phyloP scores from a whole-genome alignment of 2,329 filamentous ascomycete species.

The Talaromyces marneffei region DNA sequence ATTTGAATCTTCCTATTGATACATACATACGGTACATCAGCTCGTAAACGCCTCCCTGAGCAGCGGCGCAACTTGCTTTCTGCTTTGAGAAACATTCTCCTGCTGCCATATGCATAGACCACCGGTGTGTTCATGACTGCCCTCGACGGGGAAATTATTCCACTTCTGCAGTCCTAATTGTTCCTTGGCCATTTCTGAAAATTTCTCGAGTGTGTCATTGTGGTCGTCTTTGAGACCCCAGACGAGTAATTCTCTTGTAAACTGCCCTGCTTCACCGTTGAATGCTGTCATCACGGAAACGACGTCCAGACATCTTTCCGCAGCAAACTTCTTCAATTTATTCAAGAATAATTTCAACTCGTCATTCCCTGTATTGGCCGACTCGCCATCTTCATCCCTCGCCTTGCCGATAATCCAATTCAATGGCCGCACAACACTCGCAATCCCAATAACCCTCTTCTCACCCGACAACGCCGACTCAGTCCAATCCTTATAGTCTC shows the following conservation, averaged over 20 bases:
- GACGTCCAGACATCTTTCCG: constrained; percentile 44
- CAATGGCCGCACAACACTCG: constrained; percentile 53
- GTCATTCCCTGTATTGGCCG: background rate
- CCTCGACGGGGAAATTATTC: constrained; percentile 8
- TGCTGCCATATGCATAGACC: constrained; percentile 49
- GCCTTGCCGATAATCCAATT: constrained; percentile 50
- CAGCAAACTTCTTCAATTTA: constrained; percentile 42
- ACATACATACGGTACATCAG: background rate
- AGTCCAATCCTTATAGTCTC: constrained; percentile 61
- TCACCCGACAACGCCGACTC: constrained; percentile 24
- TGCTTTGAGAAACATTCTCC: constrained; percentile 51
- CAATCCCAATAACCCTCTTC: constrained; percentile 49
- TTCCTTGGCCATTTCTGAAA: constrained; percentile 38
- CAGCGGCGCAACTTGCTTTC: constrained; percentile 59
- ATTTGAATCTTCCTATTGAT: background rate
- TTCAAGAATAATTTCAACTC: constrained; percentile 34
- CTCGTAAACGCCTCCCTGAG: constrained; percentile 41
- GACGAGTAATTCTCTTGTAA: constrained; percentile 50
- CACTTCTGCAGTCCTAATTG: constrained; percentile 39
- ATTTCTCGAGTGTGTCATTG: constrained; percentile 39
- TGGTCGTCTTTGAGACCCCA: constrained; percentile 39
- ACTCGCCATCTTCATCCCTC: background rate
- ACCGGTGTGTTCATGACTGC: constrained; percentile 14
- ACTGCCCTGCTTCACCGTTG: constrained; percentile 33
- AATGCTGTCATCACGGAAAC: constrained; percentile 57